A percentile compares a stretch with the other conserved stretches of the same genome.
phyloP scores from a whole-genome alignment of 495 filamentous ascomycete genomes.

The Talaromyces liani region DNA sequence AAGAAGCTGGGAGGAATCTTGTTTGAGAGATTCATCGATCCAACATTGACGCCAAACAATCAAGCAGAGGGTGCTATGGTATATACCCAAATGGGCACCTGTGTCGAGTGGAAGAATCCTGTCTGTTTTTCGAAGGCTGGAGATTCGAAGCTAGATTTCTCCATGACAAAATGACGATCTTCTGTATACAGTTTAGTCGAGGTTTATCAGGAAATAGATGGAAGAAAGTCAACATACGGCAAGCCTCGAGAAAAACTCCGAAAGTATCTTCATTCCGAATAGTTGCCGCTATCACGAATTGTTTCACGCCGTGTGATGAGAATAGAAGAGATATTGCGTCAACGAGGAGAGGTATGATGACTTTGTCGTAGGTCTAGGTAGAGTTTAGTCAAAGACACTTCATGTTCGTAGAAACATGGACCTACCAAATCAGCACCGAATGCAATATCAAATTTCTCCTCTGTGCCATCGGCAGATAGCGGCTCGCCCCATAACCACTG shows the following conservation, averaged over 20 bases:
- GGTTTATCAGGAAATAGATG: not conserved
- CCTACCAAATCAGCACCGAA: slow-evolving; percentile 45
- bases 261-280: slow-evolving; percentile 59
- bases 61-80: slow-evolving; percentile 15
- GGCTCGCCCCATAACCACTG: slow-evolving; percentile 1
- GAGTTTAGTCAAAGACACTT: not conserved
- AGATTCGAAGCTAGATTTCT: slow-evolving; percentile 17
- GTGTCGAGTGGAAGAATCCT: slow-evolving; percentile 50
- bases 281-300: slow-evolving; percentile 52
- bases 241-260: slow-evolving; percentile 45
- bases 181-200: not conserved
- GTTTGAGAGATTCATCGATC: not conserved
- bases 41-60: not conserved
- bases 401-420: not conserved
- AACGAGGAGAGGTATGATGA: slow-evolving; percentile 49
- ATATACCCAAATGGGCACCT: slow-evolving; percentile 43
- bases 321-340: slow-evolving; percentile 50
- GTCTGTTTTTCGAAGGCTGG: slow-evolving; percentile 39
- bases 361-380: slow-evolving; percentile 56
- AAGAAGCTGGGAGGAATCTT: not conserved
- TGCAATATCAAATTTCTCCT: slow-evolving; percentile 35
- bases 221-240: slow-evolving; percentile 36
- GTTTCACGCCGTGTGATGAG: slow-evolving; percentile 32
- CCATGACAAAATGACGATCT: not conserved
- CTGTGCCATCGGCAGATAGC: not conserved